phyloP scores from a whole-genome alignment of 306 rosid genomes.

The Abrus precatorius region DNA sequence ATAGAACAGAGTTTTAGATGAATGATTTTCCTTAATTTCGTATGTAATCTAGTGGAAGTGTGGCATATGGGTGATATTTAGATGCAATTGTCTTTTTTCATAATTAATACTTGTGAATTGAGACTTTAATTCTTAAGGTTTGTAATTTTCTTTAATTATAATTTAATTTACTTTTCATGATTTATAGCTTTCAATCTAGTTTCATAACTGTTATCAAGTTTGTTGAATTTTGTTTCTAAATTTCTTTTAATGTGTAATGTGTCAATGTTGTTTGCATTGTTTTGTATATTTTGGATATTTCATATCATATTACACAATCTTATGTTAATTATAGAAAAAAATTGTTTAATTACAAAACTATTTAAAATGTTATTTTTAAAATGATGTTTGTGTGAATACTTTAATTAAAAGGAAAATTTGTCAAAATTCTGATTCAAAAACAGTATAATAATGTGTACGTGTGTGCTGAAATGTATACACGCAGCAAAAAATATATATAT shows the following conservation, averaged over 20 bases:
- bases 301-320: no score
- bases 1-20: slow-evolving; percentile 49
- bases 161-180: background rate
- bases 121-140: background rate
- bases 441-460: no score
- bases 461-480: no score
- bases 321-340: no score
- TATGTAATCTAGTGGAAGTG: background rate
- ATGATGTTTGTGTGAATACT: no score
- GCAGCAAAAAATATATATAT: no score
- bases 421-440: no score
- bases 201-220: background rate
- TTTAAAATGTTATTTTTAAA: no score
- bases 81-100: background rate
- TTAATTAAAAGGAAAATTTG: no score
- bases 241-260: background rate
- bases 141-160: background rate
- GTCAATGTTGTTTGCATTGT: background rate
- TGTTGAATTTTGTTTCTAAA: background rate
- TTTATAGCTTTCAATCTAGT: background rate
- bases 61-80: background rate
- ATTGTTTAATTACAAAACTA: no score
- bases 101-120: no score
- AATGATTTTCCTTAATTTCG: background rate
- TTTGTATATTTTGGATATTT: background rate